phyloP scores from a whole-genome alignment of 495 filamentous ascomycete species.

The Hyaloscypha finlandica region DNA sequence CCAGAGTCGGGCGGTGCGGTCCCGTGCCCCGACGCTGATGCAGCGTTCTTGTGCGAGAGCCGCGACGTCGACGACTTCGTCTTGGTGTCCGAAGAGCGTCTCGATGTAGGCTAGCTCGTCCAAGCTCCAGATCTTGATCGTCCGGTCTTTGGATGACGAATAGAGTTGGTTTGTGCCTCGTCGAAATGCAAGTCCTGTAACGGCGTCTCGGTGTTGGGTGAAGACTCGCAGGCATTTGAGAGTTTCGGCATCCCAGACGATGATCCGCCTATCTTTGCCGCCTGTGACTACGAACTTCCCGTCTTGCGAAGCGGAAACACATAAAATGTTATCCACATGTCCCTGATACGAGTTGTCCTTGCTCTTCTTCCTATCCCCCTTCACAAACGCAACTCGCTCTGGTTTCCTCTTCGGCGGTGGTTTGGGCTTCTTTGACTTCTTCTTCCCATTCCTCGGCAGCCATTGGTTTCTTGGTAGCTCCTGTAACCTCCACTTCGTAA shows the following conservation, averaged over 20 bases:
- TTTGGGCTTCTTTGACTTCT: conserved; percentile 61
- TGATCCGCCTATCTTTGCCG: conserved; percentile 74
- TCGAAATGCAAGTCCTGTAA: conserved; percentile 82
- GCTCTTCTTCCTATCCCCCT: conserved; percentile 63
- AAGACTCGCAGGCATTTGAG: conserved; percentile 81
- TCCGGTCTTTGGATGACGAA: conserved; percentile 83
- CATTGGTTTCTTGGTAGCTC: conserved; percentile 53
- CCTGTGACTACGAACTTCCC: conserved; percentile 92
- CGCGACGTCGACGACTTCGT: conserved; percentile 79
- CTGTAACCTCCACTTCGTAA: conserved; percentile 86
- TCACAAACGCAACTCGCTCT: conserved; percentile 64
- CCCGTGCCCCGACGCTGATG: conserved; percentile 83
- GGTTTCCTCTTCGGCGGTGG: conserved; percentile 70
- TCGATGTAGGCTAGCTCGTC: conserved; percentile 88
- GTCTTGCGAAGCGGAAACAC: conserved; percentile 81
- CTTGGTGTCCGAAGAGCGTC: conserved; percentile 94
- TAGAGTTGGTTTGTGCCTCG: conserved; percentile 91
- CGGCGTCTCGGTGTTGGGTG: conserved; percentile 85
- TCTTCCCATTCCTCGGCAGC: conserved; percentile 48
- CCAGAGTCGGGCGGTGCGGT: conserved; percentile 93
- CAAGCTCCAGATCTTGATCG: conserved; percentile 77
- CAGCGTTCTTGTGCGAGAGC: conserved; percentile 85
- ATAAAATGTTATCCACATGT: conserved; percentile 74
- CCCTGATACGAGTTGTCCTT: conserved; percentile 67
- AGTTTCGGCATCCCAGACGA: conserved; percentile 81